These are phyloP conservation scores for Talaromyces wortmannii DNA, from an alignment of 495 filamentous ascomycete genomes.

Conservation along the genomic window DNA sequence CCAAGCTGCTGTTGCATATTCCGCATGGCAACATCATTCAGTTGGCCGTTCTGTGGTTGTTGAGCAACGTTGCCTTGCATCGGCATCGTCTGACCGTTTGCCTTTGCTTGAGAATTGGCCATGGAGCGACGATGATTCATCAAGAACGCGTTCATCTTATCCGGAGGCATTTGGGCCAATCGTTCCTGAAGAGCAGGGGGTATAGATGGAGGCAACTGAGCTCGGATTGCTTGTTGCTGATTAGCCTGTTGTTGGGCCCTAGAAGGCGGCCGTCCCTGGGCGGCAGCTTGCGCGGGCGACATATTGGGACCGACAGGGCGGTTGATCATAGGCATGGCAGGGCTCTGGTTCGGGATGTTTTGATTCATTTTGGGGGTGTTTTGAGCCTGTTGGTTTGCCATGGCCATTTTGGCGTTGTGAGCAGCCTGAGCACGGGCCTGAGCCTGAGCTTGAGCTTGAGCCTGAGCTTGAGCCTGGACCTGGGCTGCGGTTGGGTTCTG, in stretches of 20 bases:
- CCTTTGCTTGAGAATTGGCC: constrained; percentile 18
- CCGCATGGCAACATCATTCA: constrained; percentile 29
- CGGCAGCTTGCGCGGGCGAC: constrained; percentile 31
- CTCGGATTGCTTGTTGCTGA: constrained; percentile 24
- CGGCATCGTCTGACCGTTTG: constrained; percentile 17
- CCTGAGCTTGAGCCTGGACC: constrained; percentile 34
- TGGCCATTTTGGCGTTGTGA: constrained; percentile 43
- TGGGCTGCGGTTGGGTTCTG: constrained; percentile 32
- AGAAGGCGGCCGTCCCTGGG: constrained; percentile 31
- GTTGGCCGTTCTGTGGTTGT: constrained; percentile 27
- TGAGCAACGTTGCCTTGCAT: constrained; percentile 26
- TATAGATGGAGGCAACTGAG: constrained; percentile 25
- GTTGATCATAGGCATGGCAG: constrained; percentile 54
- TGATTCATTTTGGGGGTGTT: constrained; percentile 25
- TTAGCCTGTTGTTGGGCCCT: constrained; percentile 26
- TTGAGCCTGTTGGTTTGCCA: constrained; percentile 29
- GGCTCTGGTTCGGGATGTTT: constrained; percentile 42
- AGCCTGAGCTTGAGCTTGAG: constrained; percentile 29
- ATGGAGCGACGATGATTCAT: constrained; percentile 23
- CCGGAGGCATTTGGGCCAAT: constrained; percentile 21
- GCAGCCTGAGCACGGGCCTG: constrained; percentile 37
- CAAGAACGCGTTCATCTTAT: constrained; percentile 27
- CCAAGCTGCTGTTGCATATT: constrained; percentile 22
- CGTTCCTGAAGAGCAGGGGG: constrained; percentile 29
- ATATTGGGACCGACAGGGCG: constrained; percentile 47